Evolutionary conservation across 352 stramenopile genomes (phyloP).

Genomic region (Pythium grandisporangium): DNA sequence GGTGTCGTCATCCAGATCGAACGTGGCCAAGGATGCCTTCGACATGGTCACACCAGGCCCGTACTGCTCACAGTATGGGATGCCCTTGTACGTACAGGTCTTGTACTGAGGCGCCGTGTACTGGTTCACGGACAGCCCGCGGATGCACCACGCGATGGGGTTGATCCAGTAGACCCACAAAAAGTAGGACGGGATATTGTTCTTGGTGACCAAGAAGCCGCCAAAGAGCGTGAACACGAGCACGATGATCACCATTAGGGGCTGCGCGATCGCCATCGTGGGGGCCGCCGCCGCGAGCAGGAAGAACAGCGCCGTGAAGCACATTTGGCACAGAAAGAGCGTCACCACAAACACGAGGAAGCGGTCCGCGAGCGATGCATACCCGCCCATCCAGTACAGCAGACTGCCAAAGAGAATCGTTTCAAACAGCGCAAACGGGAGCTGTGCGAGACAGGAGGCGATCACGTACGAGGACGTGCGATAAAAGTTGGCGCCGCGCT

Average conservation of each 20-base stretch:
- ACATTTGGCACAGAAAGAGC: conserved; percentile 59
- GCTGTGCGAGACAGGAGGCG: conserved; percentile 28
- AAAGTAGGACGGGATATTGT: conserved; percentile 50
- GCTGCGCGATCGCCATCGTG: conserved; percentile 46
- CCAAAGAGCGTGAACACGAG: conserved; percentile 60
- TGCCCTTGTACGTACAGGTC: conserved; percentile 30
- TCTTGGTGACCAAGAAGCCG: conserved; percentile 54
- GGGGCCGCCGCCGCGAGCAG: conserved; percentile 32
- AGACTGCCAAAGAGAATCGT: conserved; percentile 78
- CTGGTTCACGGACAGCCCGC: conserved; percentile 53
- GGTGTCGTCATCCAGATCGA: conserved; percentile 32
- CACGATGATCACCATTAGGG: conserved; percentile 45
- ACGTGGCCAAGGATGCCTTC: conserved; percentile 37
- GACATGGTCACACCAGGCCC: conserved; percentile 20
- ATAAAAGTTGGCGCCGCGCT: conserved; percentile 84
- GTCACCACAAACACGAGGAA: conserved; percentile 62
- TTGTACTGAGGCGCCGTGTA: conserved; percentile 33
- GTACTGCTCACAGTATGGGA: conserved; percentile 41
- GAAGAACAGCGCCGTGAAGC: conserved; percentile 66
- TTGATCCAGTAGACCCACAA: conserved; percentile 81
- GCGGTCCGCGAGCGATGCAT: conserved; percentile 24
- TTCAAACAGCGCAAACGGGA: conserved; percentile 59
- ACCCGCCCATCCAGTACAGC: conserved; percentile 87
- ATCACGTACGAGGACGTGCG: conserved; percentile 76
- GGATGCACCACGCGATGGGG: conserved; percentile 53